Evolutionary conservation across 192 early-diverging fungal genomes (phyloP).

Genomic region (Haplosporangium gracile): DNA sequence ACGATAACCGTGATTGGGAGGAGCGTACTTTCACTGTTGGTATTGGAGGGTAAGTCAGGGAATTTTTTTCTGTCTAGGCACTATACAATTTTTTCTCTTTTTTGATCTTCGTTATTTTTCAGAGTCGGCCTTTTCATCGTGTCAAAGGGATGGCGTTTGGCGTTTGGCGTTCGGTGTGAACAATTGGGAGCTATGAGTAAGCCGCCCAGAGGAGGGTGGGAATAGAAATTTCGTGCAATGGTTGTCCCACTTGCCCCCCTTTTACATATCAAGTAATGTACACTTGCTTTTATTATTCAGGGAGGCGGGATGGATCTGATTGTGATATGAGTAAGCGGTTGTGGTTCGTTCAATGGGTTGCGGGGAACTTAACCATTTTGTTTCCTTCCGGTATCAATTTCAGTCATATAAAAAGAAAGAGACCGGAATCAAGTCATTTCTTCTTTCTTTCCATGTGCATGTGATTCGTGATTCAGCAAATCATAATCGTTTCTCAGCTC

Average conservation of each 20-base stretch:
- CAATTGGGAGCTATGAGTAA: too few relatives aligned
- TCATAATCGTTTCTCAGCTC: background rate
- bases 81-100: background rate
- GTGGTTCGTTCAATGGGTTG: too few relatives aligned
- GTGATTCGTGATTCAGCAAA: background rate
- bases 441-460: background rate
- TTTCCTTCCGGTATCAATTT: background rate
- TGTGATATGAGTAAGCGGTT: too few relatives aligned
- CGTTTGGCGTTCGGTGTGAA: background rate
- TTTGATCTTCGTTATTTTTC: background rate
- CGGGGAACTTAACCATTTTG: background rate
- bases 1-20: conserved; percentile 84
- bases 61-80: too few relatives aligned
- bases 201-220: too few relatives aligned
- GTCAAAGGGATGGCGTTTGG: background rate
- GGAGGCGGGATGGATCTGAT: too few relatives aligned
- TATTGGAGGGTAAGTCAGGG: conserved; percentile 81
- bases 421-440: background rate
- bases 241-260: too few relatives aligned
- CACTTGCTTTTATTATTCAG: too few relatives aligned
- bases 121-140: background rate
- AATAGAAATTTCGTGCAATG: too few relatives aligned
- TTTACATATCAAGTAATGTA: too few relatives aligned
- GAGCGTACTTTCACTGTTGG: conserved; percentile 96
- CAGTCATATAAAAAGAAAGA: too few relatives aligned